Evolutionary conservation across 768 basidiomycete genomes (phyloP), one percentile per base, ranked within the genome.

Genomic region (Boletus fagicola): DNA sequence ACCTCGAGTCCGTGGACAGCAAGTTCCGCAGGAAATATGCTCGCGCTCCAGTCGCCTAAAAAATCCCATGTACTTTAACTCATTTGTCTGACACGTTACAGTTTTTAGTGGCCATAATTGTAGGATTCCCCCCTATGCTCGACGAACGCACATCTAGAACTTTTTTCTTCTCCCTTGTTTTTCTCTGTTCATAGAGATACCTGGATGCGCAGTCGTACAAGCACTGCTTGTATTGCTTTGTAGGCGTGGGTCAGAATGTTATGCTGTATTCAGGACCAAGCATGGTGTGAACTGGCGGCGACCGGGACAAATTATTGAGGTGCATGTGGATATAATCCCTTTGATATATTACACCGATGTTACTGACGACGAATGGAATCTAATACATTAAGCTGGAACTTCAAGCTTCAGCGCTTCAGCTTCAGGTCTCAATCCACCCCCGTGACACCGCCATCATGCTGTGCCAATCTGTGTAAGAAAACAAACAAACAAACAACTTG

Each of bases 1-100:
- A 98, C 82, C 89, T 99, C 63, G 87, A 88, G 61, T 83, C 80
- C 69, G 87, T 96, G 66, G 97, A 98, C 76, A 77, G 80, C 66
- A 94, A 94, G 76, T 94, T 87, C 84, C 81, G 97, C 66, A 83
- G 97, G 70, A 93, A 89, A 73, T 99, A 99, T 75, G 75, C 79
- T 58, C 71, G 82, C 57, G 74, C 69, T 22, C 77, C 79, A 7
- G 60, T 57, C 12, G 71, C 59, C 26, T 74, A 36, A 46, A 36
- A 46, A 30, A 60, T 58, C 26, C 10, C 33, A 20, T 45, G 24
- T 65, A 51, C 13, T 51, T 24, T 49, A 24, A 51, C n/a, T 11
- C 35, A 40, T 44, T 42, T 15, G 15, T 18, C 20, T 5, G 28
- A 53, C 36, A 48, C 20, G 11, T 22, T 52, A 40, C 20, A 47